Evolutionary conservation across 257 asterid species (phyloP).

Genomic region (Solanum virginianum): DNA sequence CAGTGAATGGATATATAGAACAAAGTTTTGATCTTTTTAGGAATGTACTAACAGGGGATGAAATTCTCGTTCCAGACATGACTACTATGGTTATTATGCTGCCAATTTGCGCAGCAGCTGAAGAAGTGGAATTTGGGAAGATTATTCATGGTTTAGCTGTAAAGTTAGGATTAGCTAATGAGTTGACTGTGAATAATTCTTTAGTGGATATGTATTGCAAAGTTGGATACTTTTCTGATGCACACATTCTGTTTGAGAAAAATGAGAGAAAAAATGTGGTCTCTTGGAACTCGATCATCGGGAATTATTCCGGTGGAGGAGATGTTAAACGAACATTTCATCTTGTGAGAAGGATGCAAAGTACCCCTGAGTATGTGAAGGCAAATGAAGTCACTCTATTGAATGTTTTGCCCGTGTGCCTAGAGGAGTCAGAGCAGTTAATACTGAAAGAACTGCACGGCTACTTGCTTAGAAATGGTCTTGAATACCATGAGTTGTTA

Average conservation of each 20-base stretch:
- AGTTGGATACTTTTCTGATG: slow-evolving; percentile 14
- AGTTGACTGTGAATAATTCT: slow-evolving; percentile 15
- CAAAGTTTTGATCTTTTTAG: slow-evolving; percentile 6
- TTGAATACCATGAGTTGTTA: slow-evolving; percentile 2
- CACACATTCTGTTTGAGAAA: slow-evolving; percentile 4
- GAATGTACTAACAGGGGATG: not conserved
- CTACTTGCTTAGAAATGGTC: slow-evolving; percentile 10
- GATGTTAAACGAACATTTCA: slow-evolving; percentile 8
- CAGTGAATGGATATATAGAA: not conserved
- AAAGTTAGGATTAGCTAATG: slow-evolving; percentile 11
- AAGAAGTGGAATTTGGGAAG: slow-evolving; percentile 9
- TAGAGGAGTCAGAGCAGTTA: slow-evolving; percentile 8
- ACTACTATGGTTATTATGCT: slow-evolving; percentile 17
- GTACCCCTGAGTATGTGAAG: not conserved
- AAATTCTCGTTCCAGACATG: slow-evolving; percentile 10
- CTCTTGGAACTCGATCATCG: slow-evolving; percentile 25
- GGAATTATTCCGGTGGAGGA: slow-evolving; percentile 17
- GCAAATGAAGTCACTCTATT: slow-evolving; percentile 16
- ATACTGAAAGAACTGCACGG: slow-evolving; percentile 21
- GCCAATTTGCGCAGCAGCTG: slow-evolving; percentile 14
- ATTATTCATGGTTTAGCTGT: slow-evolving; percentile 14
- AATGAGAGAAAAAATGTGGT: slow-evolving; percentile 12
- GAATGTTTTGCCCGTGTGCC: slow-evolving; percentile 11
- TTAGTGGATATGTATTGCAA: slow-evolving; percentile 22
- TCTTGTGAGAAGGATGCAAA: slow-evolving; percentile 14